phyloP scores from a whole-genome alignment of 116 monocot genomes.

The Cymodocea nodosa region DNA sequence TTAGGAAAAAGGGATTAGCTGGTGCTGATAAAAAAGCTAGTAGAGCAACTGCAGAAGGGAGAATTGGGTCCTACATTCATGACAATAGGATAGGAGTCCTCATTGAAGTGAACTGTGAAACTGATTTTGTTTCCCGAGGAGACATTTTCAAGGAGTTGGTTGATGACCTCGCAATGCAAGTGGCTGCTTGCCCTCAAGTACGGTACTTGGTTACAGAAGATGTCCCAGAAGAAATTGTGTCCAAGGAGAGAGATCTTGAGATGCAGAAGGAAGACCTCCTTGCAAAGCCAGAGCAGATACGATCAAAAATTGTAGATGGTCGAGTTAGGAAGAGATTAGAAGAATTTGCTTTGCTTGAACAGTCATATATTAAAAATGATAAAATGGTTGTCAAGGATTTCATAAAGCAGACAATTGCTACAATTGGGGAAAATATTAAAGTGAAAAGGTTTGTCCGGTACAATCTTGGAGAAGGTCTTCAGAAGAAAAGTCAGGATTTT shows the following conservation, averaged over 20 bases:
- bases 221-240: slow-evolving; percentile 68
- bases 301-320: slow-evolving; percentile 93
- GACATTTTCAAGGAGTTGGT: slow-evolving; percentile 87
- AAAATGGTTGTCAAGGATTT: slow-evolving; percentile 75
- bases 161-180: slow-evolving; percentile 97
- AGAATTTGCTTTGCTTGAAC: slow-evolving; percentile 82
- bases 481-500: slow-evolving; percentile 90
- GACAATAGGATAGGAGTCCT: slow-evolving; percentile 90
- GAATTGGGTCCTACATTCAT: slow-evolving; percentile 92
- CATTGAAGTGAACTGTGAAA: slow-evolving; percentile 94
- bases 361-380: slow-evolving; percentile 95
- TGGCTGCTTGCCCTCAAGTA: slow-evolving; percentile 95
- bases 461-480: slow-evolving; percentile 95
- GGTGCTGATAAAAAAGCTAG: slow-evolving; percentile 93
- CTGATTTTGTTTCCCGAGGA: slow-evolving; percentile 91
- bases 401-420: slow-evolving; percentile 94
- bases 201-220: slow-evolving; percentile 62
- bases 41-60: slow-evolving; percentile 84
- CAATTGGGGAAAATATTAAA: slow-evolving; percentile 93
- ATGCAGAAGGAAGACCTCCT: slow-evolving; percentile 92
- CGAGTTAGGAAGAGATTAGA: slow-evolving; percentile 80
- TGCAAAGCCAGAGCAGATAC: slow-evolving; percentile 80
- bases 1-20: slow-evolving; percentile 86
- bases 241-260: slow-evolving; percentile 85
- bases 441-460: slow-evolving; percentile 76